Evolutionary conservation across 208 protist genomes (phyloP).

Genomic region (Leishmania guyanensis): DNA sequence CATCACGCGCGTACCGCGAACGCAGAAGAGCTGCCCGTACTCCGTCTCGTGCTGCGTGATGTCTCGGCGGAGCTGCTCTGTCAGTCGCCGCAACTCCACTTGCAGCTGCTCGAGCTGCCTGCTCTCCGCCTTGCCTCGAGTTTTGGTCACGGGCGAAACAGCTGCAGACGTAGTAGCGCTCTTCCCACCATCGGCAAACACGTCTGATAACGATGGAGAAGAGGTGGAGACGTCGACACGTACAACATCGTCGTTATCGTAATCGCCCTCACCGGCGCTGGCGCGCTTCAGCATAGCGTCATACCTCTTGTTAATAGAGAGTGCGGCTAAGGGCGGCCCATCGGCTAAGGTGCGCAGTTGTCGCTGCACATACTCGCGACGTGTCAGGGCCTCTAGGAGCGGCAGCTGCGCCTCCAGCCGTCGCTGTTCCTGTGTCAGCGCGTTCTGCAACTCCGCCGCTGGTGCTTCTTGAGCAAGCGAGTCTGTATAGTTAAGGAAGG

Average conservation of each 20-base stretch:
- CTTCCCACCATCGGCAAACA: neutral
- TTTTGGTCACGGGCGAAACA: neutral
- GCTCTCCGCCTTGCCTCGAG: neutral
- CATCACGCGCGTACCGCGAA: constrained; percentile 50
- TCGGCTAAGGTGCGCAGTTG: constrained; percentile 15
- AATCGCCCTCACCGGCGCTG: neutral
- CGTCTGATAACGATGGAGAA: neutral
- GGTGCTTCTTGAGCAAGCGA: neutral
- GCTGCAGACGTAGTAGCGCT: neutral
- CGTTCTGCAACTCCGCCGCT: constrained; percentile 11
- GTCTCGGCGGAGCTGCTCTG: constrained; percentile 51
- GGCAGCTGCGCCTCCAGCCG: constrained; percentile 71
- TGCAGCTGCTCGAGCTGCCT: constrained; percentile 23
- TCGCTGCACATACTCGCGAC: constrained; percentile 67
- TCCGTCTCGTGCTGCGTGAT: constrained; percentile 56
- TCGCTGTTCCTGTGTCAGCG: constrained; percentile 39
- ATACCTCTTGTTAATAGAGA: neutral
- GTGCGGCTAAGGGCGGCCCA: constrained; percentile 3
- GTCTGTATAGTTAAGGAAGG: constrained; percentile 20
- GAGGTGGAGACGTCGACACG: neutral
- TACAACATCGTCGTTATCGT: neutral
- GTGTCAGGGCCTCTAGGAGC: constrained; percentile 69
- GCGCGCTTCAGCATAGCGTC: neutral
- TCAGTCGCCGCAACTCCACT: constrained; percentile 51
- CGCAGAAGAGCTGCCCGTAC: constrained; percentile 47